Evolutionary conservation across 1,284 basidiomycete genomes (phyloP), one percentile per base, ranked within the genome.

Genomic region (Gomphus bonarii): DNA sequence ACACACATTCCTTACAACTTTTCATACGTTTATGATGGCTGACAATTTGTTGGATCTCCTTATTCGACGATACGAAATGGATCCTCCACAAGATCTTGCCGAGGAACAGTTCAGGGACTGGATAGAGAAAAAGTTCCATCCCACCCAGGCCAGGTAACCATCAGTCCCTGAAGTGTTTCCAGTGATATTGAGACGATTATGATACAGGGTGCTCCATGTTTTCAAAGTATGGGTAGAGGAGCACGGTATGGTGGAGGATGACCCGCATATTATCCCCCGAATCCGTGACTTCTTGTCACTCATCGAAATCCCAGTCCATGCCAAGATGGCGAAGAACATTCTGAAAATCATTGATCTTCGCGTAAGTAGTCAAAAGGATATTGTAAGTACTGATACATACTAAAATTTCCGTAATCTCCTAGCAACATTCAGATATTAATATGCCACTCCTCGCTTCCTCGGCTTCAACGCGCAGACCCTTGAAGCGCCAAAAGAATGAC

Each of bases 1-100:
- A 47, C 77, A 80, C 25, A 75, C 79, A 7, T 91, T 92, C 69
- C 71, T 93, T 46, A 82, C 80, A 72, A 92, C 90, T 10, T 90
- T 87, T 70, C 78, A 81, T 35, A 87, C 88, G 0, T 91, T 92
- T 65, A 84, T 81, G 33, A 81, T 80, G 6, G 76, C 88, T 1
- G 77, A 82, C 53, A 73, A 76, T 44, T 69, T 92, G 10, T 83
- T 91, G 62, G 80, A 85, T 33, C 71, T 82, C 54, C 75, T 92
- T 25, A 71, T 84, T 28, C 76, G 79, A 40, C 78, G 80, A 9
- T 92, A 82, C 71, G 70, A 77, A 50, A 77, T 83, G 66, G 71
- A 74, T 16, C 71, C 71, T 47, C 85, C 87, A 0, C 67, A 73
- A 4, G 71, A 71, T 10, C 66, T 88, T 8, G 70, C 69, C 5